Evolutionary conservation across 2,329 filamentous ascomycete genomes (phyloP).

Genomic region (Colletotrichum gloeosporioides): DNA sequence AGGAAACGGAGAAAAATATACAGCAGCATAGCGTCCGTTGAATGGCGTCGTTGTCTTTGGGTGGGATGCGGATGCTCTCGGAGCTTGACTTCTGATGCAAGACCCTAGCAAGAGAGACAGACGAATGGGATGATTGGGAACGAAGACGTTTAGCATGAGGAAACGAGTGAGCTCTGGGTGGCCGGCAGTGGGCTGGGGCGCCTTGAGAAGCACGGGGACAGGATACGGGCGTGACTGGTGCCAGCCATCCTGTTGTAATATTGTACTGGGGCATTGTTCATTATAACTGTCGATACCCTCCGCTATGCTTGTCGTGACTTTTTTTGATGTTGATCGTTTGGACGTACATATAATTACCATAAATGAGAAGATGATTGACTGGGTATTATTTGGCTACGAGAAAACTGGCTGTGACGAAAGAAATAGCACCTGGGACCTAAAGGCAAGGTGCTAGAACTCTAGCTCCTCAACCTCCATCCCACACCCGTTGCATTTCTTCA

Average conservation of each 20-base stretch:
- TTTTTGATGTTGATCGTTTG: background rate
- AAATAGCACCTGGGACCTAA: background rate
- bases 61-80: background rate
- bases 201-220: background rate
- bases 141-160: background rate
- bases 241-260: background rate
- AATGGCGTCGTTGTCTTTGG: conserved; percentile 11
- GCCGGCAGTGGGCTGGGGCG: background rate
- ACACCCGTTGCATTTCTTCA: conserved; percentile 81
- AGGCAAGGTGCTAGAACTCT: conserved; percentile 55
- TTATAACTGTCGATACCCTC: conserved; percentile 8
- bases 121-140: background rate
- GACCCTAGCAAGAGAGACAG: background rate
- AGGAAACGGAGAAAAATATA: background rate
- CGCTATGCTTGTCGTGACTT: background rate
- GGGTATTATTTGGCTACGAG: background rate
- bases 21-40: conserved; percentile 14
- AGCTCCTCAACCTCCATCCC: conserved; percentile 81
- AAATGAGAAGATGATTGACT: background rate
- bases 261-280: conserved; percentile 8
- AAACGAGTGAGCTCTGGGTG: background rate
- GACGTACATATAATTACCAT: background rate
- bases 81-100: background rate
- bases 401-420: background rate
- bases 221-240: background rate